Base-by-base conservation (phyloP, 768 basidiomycete species). In the Xerocomellus chrysenteron region DNA sequence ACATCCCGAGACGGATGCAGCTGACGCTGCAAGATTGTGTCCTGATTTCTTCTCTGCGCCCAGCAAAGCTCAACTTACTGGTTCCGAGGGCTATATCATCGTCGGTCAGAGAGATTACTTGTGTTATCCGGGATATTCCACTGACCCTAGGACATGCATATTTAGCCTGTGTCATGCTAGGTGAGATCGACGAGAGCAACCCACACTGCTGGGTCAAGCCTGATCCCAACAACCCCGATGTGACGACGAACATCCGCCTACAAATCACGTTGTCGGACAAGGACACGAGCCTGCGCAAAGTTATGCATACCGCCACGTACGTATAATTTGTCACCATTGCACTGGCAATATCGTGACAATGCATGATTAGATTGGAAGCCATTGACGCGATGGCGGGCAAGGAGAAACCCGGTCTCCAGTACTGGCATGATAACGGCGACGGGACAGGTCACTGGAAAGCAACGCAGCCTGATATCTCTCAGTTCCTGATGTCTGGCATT, bases 11-110 rank as follows among this genome's bases (percentile, higher is more conserved):
- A 21, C 14, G 6, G 58, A 59, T 50, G 58, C 58, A 0, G 62
- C 45, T 9, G 63, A 64, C 26, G 58, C 52, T 47, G 54, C 57
- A 17, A 52, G 63, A 11, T 47, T 63, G 19, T 64, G 54, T 40
- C 63, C 62, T 0, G 58, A 64, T 45, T 64, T 49, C 44, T 59
- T 52, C 14, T 51, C 58, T 16, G 55, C 63, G 21, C 53, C 63
- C 9, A 60, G 33, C 11, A 19, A 40, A 19, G 54, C 48, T 11
- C 63, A 64, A 32, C 32, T 64, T 21, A 21, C 17, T 2, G 62
- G 49, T 6, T 64, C 58, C 10, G 30, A 47, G 19, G 16, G 52
- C 6, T 28, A 56, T 37, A 49, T 59, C 21, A 39, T 59, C 40
- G 32, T 56, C 5, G 54, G 57, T 58, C 37, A 55, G 53, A 24